Conservation (phyloP, 495 filamentous ascomycete species). For the Penicillium canariense region DNA sequence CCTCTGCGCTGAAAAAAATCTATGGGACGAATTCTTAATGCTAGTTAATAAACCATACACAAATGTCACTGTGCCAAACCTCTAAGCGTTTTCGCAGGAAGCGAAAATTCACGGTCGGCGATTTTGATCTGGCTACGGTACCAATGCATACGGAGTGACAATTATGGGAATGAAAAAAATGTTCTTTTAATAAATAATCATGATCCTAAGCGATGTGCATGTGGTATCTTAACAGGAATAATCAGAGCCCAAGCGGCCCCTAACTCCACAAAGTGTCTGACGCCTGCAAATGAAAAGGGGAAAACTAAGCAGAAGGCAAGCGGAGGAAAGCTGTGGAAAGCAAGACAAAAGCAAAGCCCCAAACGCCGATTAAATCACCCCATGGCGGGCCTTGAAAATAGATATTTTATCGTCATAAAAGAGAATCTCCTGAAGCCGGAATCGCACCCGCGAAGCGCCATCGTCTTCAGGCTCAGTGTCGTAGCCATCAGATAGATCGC, state of each 20-base stretch:
- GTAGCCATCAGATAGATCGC: constrained; percentile 50
- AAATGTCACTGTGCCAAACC: too few relatives aligned
- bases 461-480: constrained; percentile 54
- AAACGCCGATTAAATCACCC: constrained; percentile 58
- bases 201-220: constrained; percentile 5
- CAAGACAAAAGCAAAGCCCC: constrained; percentile 4
- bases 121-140: too few relatives aligned
- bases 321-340: neutral
- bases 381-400: constrained; percentile 78
- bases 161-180: neutral
- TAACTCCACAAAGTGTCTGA: neutral
- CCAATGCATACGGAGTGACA: neutral
- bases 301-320: neutral
- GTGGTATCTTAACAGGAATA: constrained; percentile 11
- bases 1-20: too few relatives aligned
- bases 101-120: too few relatives aligned
- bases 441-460: constrained; percentile 46
- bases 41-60: too few relatives aligned
- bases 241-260: neutral
- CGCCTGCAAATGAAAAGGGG: neutral
- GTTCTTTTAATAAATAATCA: neutral
- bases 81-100: too few relatives aligned
- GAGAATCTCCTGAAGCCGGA: constrained; percentile 77
- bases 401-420: constrained; percentile 89
- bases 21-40: too few relatives aligned